These are phyloP conservation scores for Dioscorea alata DNA, from an alignment of 106 monocot genomes.

Conservation along the genomic window DNA sequence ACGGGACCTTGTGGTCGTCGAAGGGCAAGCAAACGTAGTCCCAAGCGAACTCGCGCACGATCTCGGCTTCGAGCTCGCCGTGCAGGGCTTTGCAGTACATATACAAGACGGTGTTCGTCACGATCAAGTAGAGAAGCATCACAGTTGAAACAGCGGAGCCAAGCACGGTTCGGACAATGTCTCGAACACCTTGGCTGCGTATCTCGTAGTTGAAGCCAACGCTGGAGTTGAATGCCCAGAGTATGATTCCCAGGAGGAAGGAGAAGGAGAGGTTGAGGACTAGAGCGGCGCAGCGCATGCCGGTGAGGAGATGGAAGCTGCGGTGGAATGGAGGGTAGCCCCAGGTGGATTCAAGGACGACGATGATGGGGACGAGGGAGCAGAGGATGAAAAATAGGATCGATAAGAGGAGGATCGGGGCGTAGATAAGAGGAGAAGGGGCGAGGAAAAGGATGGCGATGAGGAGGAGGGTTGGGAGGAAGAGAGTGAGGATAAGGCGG, in stretches of 20 bases:
- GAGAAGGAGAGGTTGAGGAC: slow-evolving; percentile 34
- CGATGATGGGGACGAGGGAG: neutral
- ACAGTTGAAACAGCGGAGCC: slow-evolving; percentile 19
- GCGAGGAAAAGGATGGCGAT: neutral
- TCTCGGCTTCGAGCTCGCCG: slow-evolving; percentile 63
- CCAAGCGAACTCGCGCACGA: slow-evolving; percentile 46
- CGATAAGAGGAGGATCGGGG: neutral
- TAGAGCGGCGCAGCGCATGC: slow-evolving; percentile 31
- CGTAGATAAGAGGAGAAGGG: slow-evolving; percentile 5
- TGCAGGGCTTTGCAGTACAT: slow-evolving; percentile 60
- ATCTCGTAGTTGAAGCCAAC: neutral
- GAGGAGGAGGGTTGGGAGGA: neutral
- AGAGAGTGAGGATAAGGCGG: slow-evolving; percentile 22
- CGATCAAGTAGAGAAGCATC: slow-evolving; percentile 39
- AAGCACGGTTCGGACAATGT: slow-evolving; percentile 31
- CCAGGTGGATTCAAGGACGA: slow-evolving; percentile 33
- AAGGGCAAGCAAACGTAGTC: slow-evolving; percentile 54
- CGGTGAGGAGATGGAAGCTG: slow-evolving; percentile 26
- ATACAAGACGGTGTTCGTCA: slow-evolving; percentile 35
- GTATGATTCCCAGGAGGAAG: slow-evolving; percentile 14
- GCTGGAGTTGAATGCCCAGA: slow-evolving; percentile 25
- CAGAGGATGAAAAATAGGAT: neutral
- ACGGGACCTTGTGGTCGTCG: slow-evolving; percentile 49
- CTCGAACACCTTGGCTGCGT: slow-evolving; percentile 13
- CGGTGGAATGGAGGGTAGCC: slow-evolving; percentile 32